Conservation (phyloP, 352 stramenopile species). For the Phytopythium cucurbitacearum region DNA sequence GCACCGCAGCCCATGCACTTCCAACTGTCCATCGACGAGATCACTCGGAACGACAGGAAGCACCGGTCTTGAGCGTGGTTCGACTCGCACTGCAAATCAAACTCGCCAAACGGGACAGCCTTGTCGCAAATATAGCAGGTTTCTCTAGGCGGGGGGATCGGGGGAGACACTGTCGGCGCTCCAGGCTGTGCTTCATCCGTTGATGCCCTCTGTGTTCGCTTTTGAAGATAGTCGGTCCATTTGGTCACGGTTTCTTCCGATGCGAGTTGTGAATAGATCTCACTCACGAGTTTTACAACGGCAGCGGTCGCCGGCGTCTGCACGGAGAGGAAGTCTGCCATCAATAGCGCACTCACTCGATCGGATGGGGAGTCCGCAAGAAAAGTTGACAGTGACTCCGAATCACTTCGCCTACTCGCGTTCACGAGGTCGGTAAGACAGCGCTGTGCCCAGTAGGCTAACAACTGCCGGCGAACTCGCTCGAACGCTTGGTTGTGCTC, state of each 20-base stretch:
- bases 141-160: constrained; percentile 42
- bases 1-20: constrained; percentile 80
- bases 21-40: constrained; percentile 67
- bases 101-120: constrained; percentile 52
- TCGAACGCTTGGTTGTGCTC: constrained; percentile 36
- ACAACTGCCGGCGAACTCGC: constrained; percentile 38
- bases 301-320: constrained; percentile 30
- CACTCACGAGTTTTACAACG: constrained; percentile 40
- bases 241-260: constrained; percentile 31
- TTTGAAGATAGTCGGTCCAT: constrained; percentile 36
- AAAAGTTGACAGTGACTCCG: constrained; percentile 17
- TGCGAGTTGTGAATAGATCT: constrained; percentile 58
- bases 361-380: constrained; percentile 22
- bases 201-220: constrained; percentile 8
- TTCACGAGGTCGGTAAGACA: constrained; percentile 46
- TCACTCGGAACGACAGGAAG: constrained; percentile 69
- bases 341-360: constrained; percentile 54
- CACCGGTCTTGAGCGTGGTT: constrained; percentile 69
- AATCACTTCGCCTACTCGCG: constrained; percentile 26
- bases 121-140: constrained; percentile 70
- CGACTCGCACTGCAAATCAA: constrained; percentile 51
- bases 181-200: not conserved
- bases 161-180: constrained; percentile 6
- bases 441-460: constrained; percentile 57
- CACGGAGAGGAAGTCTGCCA: constrained; percentile 80